Percentiles rank a stretch among this genome's conserved stretches.
Evolutionary conservation across 2,329 filamentous ascomycete species (phyloP).

Genomic region (Aplosporella prunicola): DNA sequence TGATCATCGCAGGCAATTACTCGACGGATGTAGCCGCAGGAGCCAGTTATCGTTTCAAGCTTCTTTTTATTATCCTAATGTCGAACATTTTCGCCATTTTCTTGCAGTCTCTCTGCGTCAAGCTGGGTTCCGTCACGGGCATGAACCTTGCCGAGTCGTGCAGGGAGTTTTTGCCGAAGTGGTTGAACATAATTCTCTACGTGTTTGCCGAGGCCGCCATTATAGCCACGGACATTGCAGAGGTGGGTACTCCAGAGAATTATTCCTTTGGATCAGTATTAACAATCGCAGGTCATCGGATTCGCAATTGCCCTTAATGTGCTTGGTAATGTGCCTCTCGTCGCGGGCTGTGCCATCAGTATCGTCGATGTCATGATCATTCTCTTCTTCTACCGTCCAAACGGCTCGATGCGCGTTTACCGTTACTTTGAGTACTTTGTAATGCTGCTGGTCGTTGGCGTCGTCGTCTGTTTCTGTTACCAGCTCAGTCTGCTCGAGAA

Average conservation of each 20-base stretch:
- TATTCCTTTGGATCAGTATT: neutral
- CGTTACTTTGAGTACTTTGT: constrained; percentile 47
- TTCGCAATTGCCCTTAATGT: constrained; percentile 49
- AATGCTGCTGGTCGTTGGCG: constrained; percentile 44
- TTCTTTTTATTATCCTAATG: constrained; percentile 60
- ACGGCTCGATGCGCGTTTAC: constrained; percentile 42
- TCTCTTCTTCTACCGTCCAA: constrained; percentile 46
- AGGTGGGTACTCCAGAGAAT: constrained; percentile 26
- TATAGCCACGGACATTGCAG: constrained; percentile 51
- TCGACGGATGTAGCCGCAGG: constrained; percentile 61
- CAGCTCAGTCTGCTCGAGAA: constrained; percentile 44
- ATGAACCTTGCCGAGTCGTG: constrained; percentile 42
- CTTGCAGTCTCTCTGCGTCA: constrained; percentile 57
- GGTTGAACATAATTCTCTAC: constrained; percentile 47
- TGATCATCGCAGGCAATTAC: constrained; percentile 50
- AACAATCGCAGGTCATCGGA: constrained; percentile 38
- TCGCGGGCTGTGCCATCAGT: constrained; percentile 49
- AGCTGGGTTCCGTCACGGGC: constrained; percentile 43
- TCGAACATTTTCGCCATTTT: constrained; percentile 64
- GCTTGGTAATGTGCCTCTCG: constrained; percentile 43
- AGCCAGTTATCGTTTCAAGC: constrained; percentile 53
- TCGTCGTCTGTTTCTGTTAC: constrained; percentile 49
- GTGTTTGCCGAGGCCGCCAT: constrained; percentile 48
- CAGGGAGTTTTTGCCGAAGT: constrained; percentile 40
- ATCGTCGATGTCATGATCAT: constrained; percentile 48